Conservation (phyloP, 148 eudicot genomes). For the Amaranthus palmeri region DNA sequence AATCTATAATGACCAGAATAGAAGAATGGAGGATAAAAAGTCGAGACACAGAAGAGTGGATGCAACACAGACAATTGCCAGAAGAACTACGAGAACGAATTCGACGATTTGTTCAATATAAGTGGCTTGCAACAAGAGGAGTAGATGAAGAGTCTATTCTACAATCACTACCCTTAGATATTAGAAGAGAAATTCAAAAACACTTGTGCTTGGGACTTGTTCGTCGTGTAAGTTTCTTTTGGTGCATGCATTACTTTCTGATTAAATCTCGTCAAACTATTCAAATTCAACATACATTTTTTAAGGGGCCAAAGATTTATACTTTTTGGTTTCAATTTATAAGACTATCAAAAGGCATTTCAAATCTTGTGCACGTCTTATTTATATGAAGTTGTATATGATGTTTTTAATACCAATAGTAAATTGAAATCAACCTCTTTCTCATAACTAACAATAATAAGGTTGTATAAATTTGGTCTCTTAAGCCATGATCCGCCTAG, state of each 20-base stretch:
- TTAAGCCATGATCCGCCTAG: too few species aligned
- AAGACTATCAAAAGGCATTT: too few species aligned
- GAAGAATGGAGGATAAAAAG: slow-evolving; percentile 83
- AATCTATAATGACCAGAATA: slow-evolving; percentile 69
- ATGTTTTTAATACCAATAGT: too few species aligned
- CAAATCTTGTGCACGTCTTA: too few species aligned
- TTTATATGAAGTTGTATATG: too few species aligned
- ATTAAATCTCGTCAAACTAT: too few species aligned
- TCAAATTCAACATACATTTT: too few species aligned
- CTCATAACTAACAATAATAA: too few species aligned
- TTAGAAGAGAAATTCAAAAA: slow-evolving; percentile 76
- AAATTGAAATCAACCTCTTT: too few species aligned
- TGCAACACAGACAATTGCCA: slow-evolving; percentile 87
- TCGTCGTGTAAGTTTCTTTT: slow-evolving; percentile 59
- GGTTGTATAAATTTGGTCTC: too few species aligned
- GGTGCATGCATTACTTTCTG: not conserved
- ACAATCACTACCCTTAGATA: slow-evolving; percentile 61
- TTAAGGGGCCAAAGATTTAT: not conserved
- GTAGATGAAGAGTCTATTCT: slow-evolving; percentile 85
- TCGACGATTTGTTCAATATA: slow-evolving; percentile 81
- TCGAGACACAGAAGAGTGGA: slow-evolving; percentile 90
- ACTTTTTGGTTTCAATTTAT: too few species aligned
- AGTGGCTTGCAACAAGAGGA: slow-evolving; percentile 94
- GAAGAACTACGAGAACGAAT: slow-evolving; percentile 74
- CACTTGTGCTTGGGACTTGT: slow-evolving; percentile 90